Percentiles rank a stretch among this genome's conserved stretches.
phyloP scores from a whole-genome alignment of 148 eudicot genomes.

The Camellia japonica region DNA sequence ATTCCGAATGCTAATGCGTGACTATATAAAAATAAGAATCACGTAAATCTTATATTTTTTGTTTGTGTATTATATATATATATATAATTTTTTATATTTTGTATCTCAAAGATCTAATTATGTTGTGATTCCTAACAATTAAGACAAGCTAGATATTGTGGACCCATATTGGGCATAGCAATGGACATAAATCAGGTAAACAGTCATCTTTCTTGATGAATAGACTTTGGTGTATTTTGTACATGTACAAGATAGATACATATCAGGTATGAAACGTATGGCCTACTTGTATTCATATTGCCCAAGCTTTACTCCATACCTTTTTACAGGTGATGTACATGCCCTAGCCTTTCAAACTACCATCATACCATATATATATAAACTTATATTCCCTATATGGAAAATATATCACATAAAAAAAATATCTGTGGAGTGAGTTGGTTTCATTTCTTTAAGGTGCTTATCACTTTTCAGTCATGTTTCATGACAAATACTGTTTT shows the following conservation, averaged over 20 bases:
- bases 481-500: neutral
- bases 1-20: no score
- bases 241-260: neutral
- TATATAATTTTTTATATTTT: no score
- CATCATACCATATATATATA: neutral
- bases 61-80: no score
- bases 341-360: neutral
- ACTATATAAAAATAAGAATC: no score
- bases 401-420: neutral
- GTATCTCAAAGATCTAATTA: no score
- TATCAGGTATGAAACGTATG: slow-evolving; percentile 13
- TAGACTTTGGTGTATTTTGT: neutral
- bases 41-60: no score
- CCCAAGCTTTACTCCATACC: slow-evolving; percentile 46
- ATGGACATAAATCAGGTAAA: slow-evolving; percentile 3
- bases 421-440: neutral
- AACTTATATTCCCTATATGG: no score
- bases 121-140: no score
- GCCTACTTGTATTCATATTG: slow-evolving; percentile 32
- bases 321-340: slow-evolving; percentile 10
- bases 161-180: neutral
- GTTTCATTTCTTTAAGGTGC: neutral
- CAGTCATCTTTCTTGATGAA: slow-evolving; percentile 13
- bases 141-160: neutral
- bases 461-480: neutral